Percentiles rank a stretch among this genome's conserved stretches.
These are phyloP conservation scores for Gloeostereum incarnatum DNA, from an alignment of 768 basidiomycete species.

Conservation along the genomic window DNA sequence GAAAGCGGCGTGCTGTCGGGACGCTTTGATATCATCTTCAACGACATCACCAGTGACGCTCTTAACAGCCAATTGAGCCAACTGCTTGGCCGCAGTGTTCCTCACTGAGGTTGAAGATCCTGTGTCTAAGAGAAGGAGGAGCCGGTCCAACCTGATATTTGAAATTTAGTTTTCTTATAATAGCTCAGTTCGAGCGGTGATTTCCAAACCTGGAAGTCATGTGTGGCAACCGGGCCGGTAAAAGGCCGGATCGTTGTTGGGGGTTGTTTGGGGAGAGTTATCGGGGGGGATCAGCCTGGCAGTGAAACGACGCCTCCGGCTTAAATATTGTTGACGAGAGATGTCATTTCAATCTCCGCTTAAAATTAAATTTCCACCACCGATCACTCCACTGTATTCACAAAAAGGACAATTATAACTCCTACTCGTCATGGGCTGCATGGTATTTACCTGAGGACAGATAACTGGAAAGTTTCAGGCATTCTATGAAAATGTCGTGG, in stretches of 20 bases:
- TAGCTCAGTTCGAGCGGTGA: conserved; percentile 6
- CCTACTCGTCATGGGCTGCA: no score
- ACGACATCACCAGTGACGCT: conserved; percentile 77
- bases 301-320: no score
- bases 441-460: no score
- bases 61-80: conserved; percentile 86
- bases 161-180: conserved; percentile 2
- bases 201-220: conserved; percentile 68
- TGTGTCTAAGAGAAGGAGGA: conserved; percentile 91
- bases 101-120: conserved; percentile 87
- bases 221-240: conserved; percentile 7
- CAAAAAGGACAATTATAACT: no score
- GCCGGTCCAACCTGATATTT: conserved; percentile 87
- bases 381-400: no score
- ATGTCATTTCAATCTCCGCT: no score
- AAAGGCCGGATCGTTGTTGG: background rate
- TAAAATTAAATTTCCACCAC: no score
- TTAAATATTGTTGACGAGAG: no score
- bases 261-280: no score
- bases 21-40: conserved; percentile 68
- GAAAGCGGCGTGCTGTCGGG: conserved; percentile 45
- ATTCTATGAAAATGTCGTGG: no score
- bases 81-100: conserved; percentile 92
- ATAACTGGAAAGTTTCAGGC: no score
- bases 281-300: no score